Evolutionary conservation across 2,329 filamentous ascomycete genomes (phyloP), one percentile per base, ranked within the genome.

Genomic region (Apiospora hydei): DNA sequence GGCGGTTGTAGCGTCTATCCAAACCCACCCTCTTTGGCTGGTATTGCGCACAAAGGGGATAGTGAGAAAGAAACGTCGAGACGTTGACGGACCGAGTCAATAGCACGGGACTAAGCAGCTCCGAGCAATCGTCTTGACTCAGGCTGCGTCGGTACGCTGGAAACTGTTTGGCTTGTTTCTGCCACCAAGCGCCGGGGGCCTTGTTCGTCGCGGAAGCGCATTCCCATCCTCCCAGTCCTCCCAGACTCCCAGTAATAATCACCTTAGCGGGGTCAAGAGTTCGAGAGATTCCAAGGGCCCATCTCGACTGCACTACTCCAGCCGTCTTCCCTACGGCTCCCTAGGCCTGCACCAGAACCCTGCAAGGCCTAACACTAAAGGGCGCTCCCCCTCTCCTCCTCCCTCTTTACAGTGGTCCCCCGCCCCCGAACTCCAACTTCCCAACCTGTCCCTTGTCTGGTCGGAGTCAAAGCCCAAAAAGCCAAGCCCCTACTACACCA

Each of bases 31-130:
- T 41, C 34, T 41, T 41, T 64, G 21, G 57, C 30, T 41, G 57
- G 57, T n/a, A n/a, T 38, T n/a, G 53, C 53, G 30, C 30, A 64
- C 34, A n/a, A n/a, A 64, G 34, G 57, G 5, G 34, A 64, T n/a
- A 64, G 57, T 34, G 57, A 64, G 57, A 41, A 64, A 64, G 57
- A 64, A 64, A 64, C 57, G 57, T 41, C 34, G 57, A 64, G 34
- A 41, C 57, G 57, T 64, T n/a, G 57, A 14, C 34, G 34, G 57
- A 64, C 30, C 57, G 57, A 64, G 57, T 64, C 57, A 64, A 64
- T 64, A 64, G 57, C 57, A 41, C 57, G 57, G 57, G 57, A 64
- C 57, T 64, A 64, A 64, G 34, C 57, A 64, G 57, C 57, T 64
- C 57, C 57, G 57, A 64, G 34, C 21, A n/a, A 41, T n/a, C 34